phyloP scores from a whole-genome alignment of 148 eudicot genomes.

The Diospyros lotus region DNA sequence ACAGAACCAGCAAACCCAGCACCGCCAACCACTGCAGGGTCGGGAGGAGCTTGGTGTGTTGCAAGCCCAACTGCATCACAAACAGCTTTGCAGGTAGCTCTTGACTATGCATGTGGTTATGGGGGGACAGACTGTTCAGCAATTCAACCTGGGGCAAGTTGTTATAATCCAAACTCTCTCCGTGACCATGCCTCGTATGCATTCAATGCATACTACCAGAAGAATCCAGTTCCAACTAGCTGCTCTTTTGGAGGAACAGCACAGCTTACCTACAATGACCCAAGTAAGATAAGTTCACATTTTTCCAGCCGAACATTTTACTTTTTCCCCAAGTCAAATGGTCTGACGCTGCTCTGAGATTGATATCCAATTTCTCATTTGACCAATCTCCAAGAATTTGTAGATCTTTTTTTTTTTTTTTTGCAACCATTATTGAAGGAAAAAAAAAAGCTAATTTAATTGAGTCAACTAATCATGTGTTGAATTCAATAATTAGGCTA shows the following conservation, averaged over 20 bases:
- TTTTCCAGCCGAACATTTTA: not conserved
- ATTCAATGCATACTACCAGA: conserved; percentile 85
- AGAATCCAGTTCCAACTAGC: conserved; percentile 86
- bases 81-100: conserved; percentile 81
- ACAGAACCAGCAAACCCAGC: too few species aligned
- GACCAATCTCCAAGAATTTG: not conserved
- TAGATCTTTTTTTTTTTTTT: not conserved
- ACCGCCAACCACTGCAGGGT: conserved; percentile 31
- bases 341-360: not conserved
- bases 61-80: conserved; percentile 72
- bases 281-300: conserved; percentile 51
- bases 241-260: conserved; percentile 91
- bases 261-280: conserved; percentile 62
- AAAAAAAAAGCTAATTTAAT: too few species aligned
- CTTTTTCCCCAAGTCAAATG: not conserved
- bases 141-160: conserved; percentile 67
- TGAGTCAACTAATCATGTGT: too few species aligned
- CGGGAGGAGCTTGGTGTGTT: conserved; percentile 81
- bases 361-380: not conserved
- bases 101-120: conserved; percentile 95
- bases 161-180: conserved; percentile 64
- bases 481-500: too few species aligned
- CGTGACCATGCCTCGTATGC: conserved; percentile 90
- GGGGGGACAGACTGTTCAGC: conserved; percentile 93
- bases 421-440: too few species aligned